phyloP scores from a whole-genome alignment of 106 monocot species.

The Posidonia australis region DNA sequence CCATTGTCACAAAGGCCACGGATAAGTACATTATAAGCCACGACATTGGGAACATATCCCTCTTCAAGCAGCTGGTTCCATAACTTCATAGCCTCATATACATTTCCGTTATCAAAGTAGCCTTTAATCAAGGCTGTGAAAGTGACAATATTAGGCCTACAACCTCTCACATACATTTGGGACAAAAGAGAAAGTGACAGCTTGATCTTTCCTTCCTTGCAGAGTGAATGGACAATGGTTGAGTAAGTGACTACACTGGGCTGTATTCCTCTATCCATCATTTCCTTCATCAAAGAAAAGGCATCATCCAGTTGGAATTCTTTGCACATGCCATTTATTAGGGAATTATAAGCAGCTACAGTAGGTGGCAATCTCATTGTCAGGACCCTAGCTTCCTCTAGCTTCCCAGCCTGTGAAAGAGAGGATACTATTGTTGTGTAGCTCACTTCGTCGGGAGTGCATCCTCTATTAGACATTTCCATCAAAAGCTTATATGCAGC shows the following conservation, averaged over 20 bases:
- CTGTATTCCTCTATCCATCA: conserved; percentile 32
- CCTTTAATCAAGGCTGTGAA: conserved; percentile 56
- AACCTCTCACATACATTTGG: conserved; percentile 54
- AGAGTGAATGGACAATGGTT: conserved; percentile 50
- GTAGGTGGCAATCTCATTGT: conserved; percentile 17
- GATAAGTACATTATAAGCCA: conserved; percentile 75
- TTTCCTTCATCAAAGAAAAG: conserved; percentile 37
- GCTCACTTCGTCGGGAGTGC: conserved; percentile 59
- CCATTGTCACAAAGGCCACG: conserved; percentile 61
- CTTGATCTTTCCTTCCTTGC: conserved; percentile 34
- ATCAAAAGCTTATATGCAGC: conserved; percentile 49
- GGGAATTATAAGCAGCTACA: conserved; percentile 49
- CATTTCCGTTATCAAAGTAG: conserved; percentile 37
- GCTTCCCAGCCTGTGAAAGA: conserved; percentile 32
- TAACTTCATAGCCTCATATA: conserved; percentile 39
- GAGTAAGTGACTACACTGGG: conserved; percentile 79
- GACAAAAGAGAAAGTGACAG: conserved; percentile 46
- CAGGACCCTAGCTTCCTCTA: conserved; percentile 52
- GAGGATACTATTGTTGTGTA: conserved; percentile 55
- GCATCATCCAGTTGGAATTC: conserved; percentile 38
- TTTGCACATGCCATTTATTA: conserved; percentile 49
- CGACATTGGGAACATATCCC: conserved; percentile 36
- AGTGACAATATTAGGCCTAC: conserved; percentile 46
- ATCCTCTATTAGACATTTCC: conserved; percentile 62
- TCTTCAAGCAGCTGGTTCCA: conserved; percentile 52